phyloP scores from a whole-genome alignment of 2,329 filamentous ascomycete genomes.

The Calonectria fujianensis region DNA sequence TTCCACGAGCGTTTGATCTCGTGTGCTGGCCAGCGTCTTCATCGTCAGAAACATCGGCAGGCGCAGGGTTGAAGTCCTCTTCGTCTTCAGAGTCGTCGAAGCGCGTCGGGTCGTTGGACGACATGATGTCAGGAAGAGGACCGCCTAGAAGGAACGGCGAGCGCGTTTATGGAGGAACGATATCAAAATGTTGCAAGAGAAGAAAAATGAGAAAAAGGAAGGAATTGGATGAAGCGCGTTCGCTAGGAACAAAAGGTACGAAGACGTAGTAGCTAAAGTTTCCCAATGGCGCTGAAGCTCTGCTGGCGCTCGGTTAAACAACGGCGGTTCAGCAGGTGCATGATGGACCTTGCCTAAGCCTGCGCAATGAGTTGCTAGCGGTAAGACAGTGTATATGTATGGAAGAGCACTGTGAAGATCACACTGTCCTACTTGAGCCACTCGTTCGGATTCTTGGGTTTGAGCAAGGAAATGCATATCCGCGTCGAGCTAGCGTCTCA shows the following conservation, averaged over 20 bases:
- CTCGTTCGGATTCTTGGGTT: neutral
- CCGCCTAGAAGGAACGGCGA: constrained; percentile 49
- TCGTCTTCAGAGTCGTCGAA: constrained; percentile 84
- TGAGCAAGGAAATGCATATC: constrained; percentile 7
- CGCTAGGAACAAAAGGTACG: constrained; percentile 34
- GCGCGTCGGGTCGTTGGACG: constrained; percentile 69
- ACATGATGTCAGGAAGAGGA: constrained; percentile 56
- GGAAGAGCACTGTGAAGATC: neutral
- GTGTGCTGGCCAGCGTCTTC: constrained; percentile 62
- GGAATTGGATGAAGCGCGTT: constrained; percentile 27
- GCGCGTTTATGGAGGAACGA: constrained; percentile 9
- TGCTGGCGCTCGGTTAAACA: constrained; percentile 45
- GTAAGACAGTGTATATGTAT: neutral
- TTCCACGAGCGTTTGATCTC: constrained; percentile 63
- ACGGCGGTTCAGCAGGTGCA: constrained; percentile 29
- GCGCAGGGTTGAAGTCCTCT: constrained; percentile 90
- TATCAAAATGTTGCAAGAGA: constrained; percentile 28
- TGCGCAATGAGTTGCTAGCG: neutral
- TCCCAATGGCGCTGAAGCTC: constrained; percentile 42
- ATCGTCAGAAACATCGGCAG: constrained; percentile 82
- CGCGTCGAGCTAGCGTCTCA: neutral
- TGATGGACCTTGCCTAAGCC: neutral
- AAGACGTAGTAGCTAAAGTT: constrained; percentile 37
- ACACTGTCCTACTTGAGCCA: neutral
- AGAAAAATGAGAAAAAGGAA: constrained; percentile 26